Evolutionary conservation across 2,329 filamentous ascomycete species (phyloP).

Genomic region (Exophiala xenobiotica): DNA sequence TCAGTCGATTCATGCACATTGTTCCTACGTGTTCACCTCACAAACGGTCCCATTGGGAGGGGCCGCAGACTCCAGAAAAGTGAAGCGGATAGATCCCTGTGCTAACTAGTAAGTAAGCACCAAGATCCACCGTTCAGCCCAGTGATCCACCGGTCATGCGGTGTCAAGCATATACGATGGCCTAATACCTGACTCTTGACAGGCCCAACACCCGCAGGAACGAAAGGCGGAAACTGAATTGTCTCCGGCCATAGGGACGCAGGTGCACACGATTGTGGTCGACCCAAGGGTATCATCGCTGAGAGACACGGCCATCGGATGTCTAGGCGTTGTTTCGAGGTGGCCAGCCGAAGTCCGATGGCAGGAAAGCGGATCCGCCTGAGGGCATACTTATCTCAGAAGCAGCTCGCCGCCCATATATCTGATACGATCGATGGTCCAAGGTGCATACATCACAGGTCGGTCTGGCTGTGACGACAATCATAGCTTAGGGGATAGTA

Average conservation of each 20-base stretch:
- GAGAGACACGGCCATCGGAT: not conserved
- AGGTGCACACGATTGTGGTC: not conserved
- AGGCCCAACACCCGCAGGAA: constrained; percentile 15
- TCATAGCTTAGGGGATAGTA: not conserved
- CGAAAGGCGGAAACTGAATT: constrained; percentile 1
- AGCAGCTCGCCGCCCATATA: not conserved
- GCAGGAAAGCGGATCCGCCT: not conserved
- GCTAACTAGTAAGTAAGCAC: not conserved
- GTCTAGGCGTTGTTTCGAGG: not conserved
- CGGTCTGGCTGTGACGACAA: constrained; percentile 6
- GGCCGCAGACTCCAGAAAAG: constrained; percentile 2
- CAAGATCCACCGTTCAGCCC: not conserved
- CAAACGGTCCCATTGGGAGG: not conserved
- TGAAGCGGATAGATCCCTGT: constrained; percentile 6
- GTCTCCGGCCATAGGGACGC: not conserved
- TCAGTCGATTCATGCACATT: not conserved
- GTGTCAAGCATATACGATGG: not conserved
- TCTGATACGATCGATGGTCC: not conserved
- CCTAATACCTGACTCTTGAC: not conserved
- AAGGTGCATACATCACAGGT: not conserved
- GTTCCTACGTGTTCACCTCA: not conserved
- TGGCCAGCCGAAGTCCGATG: not conserved
- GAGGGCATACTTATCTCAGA: not conserved
- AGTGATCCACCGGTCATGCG: constrained; percentile 7
- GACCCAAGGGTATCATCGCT: not conserved